Evolutionary conservation across 768 basidiomycete species (phyloP), one percentile per base, ranked within the genome.

Genomic region (Amanita pseudoporphyria): DNA sequence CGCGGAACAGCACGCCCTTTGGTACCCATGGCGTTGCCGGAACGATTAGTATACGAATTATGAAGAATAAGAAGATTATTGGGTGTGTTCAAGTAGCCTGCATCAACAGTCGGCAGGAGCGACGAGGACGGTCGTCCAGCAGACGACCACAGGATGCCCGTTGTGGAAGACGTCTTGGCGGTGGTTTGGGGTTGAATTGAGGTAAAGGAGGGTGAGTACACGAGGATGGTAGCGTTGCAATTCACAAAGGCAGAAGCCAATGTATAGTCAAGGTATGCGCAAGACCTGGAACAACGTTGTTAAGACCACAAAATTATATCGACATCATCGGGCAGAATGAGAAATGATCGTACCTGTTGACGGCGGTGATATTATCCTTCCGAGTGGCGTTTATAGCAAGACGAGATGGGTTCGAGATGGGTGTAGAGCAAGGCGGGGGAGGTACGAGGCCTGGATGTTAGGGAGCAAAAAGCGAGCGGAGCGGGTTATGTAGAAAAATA

Each of bases 1-100:
- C 89, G 84, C 48, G 89, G 89, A 44, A 78, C 77, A 49, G 82
- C 67, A 56, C 88, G 81, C 60, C 86, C 87, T 73, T 89, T 88
- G 56, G 79, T 75, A 52, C 71, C 74, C 74, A 77, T 77, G 40
- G 51, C 53, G 42, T 53, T 54, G 52, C 44, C 54, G 46, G 51
- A 54, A 43, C 53, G 55, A 52, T 47, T 53, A 44, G 58, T 49
- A 53, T 49, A 41, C 51, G 47, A 51, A 47, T 52, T 54, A 32
- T 30, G 42, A 55, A 53, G 49, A 41, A 45, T 53, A 26, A 45
- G 42, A 37, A 5, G 35, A n/a, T 35, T 49, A 31, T 46, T 46
- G 30, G 56, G 43, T 24, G 52, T 52, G 51, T 62, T 66, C 54
- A 67, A 47, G 52, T 61, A 55, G 53, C 55, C 58, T 60, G 63